Conservation (phyloP, 1,284 basidiomycete species). For the Ustilago shanxiensis region DNA sequence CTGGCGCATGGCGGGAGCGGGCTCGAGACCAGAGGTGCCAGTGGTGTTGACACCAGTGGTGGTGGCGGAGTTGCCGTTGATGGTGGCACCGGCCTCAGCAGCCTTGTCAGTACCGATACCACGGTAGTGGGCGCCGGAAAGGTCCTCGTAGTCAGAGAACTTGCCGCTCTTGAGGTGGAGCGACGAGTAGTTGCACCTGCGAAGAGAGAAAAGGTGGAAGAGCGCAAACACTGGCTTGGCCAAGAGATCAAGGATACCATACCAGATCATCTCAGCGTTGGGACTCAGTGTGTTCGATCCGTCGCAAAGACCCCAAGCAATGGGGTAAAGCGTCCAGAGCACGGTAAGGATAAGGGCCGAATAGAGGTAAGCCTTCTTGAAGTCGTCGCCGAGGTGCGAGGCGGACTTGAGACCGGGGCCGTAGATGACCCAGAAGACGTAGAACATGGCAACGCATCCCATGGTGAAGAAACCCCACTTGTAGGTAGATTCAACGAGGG, state of each 20-base stretch:
- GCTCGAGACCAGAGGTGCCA: conserved; percentile 22
- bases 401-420: conserved; percentile 70
- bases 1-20: conserved; percentile 46
- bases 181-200: conserved; percentile 55
- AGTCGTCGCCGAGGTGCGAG: conserved; percentile 70
- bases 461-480: conserved; percentile 73
- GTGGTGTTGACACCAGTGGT: conserved; percentile 1
- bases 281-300: conserved; percentile 73
- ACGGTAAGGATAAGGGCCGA: conserved; percentile 68
- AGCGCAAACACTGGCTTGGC: conserved; percentile 71
- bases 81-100: conserved; percentile 29
- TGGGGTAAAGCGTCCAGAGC: conserved; percentile 59
- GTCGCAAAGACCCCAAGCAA: conserved; percentile 74
- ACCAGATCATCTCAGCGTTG: conserved; percentile 74
- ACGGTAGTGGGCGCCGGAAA: conserved; percentile 24
- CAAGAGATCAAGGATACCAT: conserved; percentile 75
- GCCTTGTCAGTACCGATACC: conserved; percentile 33
- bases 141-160: conserved; percentile 56
- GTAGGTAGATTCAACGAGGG: conserved; percentile 74
- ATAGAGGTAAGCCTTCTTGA: conserved; percentile 71
- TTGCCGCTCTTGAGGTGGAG: conserved; percentile 59
- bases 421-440: conserved; percentile 68
- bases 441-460: conserved; percentile 73
- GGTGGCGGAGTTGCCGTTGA: conserved; percentile 9
- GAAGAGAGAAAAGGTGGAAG: conserved; percentile 59